phyloP scores from a whole-genome alignment of 345 rosid species.

The Eutrema japonicum region DNA sequence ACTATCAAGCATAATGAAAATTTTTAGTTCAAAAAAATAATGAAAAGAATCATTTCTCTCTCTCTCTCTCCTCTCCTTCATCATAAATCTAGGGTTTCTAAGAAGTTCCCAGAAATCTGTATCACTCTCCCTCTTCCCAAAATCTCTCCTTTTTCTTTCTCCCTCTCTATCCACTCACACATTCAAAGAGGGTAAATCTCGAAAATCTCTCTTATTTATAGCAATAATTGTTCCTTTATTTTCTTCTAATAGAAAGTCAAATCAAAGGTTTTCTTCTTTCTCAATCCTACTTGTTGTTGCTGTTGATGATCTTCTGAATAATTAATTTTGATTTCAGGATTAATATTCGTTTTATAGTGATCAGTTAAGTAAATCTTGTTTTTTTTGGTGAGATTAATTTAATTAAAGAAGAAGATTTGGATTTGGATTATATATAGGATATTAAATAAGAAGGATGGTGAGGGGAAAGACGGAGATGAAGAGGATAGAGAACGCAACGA shows the following conservation, averaged over 20 bases:
- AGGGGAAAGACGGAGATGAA: constrained; percentile 89
- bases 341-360: background rate
- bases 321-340: background rate
- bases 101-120: constrained; percentile 22
- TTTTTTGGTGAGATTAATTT: background rate
- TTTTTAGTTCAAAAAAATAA: background rate
- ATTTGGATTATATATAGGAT: background rate
- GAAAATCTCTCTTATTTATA: constrained; percentile 46
- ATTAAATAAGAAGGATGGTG: constrained; percentile 52
- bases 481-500: constrained; percentile 83
- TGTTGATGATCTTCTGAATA: constrained; percentile 23
- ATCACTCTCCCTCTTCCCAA: constrained; percentile 27
- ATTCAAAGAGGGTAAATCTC: constrained; percentile 35
- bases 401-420: background rate
- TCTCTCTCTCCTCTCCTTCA: background rate
- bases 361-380: background rate
- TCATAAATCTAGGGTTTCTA: constrained; percentile 58
- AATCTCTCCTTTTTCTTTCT: background rate
- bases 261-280: background rate
- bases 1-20: background rate
- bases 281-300: background rate
- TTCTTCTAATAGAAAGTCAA: background rate
- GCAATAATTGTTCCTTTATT: constrained; percentile 27
- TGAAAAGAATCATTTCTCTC: background rate
- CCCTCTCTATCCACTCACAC: background rate